phyloP scores from a whole-genome alignment of 371 early-diverging fungal genomes.

The Capniomyces stellatus region DNA sequence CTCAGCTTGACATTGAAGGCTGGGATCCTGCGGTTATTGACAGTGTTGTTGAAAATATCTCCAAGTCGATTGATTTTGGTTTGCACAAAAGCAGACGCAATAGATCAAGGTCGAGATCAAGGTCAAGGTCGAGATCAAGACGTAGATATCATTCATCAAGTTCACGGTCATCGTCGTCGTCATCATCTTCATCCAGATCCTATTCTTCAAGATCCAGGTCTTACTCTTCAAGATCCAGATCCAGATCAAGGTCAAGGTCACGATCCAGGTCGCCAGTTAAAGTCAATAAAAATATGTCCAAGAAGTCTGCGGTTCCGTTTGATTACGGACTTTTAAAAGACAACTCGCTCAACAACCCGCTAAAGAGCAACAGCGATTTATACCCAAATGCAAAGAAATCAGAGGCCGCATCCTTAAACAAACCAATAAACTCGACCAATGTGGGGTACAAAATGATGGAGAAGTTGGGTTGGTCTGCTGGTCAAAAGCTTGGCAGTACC shows the following conservation, averaged over 20 bases:
- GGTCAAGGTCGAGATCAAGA: not conserved
- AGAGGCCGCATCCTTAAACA: too few relatives aligned
- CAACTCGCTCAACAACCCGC: too few relatives aligned
- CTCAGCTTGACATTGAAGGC: not conserved
- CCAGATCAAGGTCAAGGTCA: not conserved
- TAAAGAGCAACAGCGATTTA: too few relatives aligned
- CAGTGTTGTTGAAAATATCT: not conserved
- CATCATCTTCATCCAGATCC: too few relatives aligned
- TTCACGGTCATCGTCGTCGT: too few relatives aligned
- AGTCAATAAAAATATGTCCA: not conserved
- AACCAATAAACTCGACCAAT: not conserved
- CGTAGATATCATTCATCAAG: too few relatives aligned
- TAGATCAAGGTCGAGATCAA: not conserved
- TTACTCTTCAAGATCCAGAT: not conserved
- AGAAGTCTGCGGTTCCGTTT: not conserved
- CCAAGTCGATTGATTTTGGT: too few relatives aligned
- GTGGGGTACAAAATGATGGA: conserved; percentile 67
- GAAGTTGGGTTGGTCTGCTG: conserved; percentile 92
- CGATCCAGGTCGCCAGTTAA: not conserved
- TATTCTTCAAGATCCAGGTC: too few relatives aligned
- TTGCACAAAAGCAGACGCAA: too few relatives aligned
- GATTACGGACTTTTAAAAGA: not conserved
- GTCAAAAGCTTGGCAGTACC: conserved; percentile 12
- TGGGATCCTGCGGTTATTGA: not conserved
- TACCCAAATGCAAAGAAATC: too few relatives aligned